phyloP scores from a whole-genome alignment of 75 land plant genomes.

The Cunninghamia lanceolata region DNA sequence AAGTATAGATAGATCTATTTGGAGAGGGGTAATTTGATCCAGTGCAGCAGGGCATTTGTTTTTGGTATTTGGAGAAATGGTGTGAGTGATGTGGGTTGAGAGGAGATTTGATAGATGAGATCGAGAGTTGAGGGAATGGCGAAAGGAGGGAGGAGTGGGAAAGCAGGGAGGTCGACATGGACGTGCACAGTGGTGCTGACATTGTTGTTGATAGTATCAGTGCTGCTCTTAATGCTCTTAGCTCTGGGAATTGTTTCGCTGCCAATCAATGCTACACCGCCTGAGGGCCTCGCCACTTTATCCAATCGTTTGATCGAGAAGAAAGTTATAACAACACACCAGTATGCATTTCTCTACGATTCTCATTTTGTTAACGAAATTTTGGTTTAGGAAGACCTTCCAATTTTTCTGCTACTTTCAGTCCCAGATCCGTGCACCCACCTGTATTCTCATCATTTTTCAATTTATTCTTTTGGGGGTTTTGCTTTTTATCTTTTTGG shows the following conservation, averaged over 20 bases:
- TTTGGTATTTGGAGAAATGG: too few relatives aligned
- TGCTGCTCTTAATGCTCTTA: slow-evolving; percentile 42
- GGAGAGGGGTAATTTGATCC: too few relatives aligned
- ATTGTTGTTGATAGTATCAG: slow-evolving; percentile 33
- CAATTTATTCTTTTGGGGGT: neutral
- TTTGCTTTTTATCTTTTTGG: neutral
- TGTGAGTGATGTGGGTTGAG: too few relatives aligned
- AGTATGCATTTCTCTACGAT: slow-evolving; percentile 10
- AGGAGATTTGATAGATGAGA: too few relatives aligned
- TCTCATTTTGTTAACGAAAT: slow-evolving; percentile 11
- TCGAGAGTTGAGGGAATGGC: slow-evolving; percentile 3
- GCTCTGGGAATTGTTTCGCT: slow-evolving; percentile 53
- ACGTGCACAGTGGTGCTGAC: slow-evolving; percentile 26
- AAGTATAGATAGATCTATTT: too few relatives aligned
- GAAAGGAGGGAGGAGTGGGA: neutral
- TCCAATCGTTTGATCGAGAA: neutral
- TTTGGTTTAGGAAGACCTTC: neutral
- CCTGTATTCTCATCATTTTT: neutral
- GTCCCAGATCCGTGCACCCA: neutral
- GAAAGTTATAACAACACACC: slow-evolving; percentile 10
- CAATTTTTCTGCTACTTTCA: neutral
- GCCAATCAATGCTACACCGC: slow-evolving; percentile 17
- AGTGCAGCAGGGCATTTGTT: too few relatives aligned
- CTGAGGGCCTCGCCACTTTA: neutral
- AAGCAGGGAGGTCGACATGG: slow-evolving; percentile 15